Conservation (phyloP, 2,329 filamentous ascomycete genomes). For the Penicillium sp. region DNA sequence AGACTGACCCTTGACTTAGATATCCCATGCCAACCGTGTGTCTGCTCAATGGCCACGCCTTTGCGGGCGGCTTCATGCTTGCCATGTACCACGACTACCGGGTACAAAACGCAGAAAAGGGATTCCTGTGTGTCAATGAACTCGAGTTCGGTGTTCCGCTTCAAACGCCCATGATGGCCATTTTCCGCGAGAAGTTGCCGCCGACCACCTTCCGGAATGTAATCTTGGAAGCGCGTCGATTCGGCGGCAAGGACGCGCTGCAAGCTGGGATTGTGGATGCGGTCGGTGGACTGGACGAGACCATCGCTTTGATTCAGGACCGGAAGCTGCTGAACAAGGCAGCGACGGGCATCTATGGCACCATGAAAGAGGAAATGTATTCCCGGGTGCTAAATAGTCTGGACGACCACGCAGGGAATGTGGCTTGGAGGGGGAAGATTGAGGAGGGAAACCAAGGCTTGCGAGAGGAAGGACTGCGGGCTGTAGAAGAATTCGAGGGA, state of each 20-base stretch:
- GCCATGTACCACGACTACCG: slow-evolving; percentile 82
- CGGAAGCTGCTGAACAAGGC: slow-evolving; percentile 61
- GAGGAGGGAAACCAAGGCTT: slow-evolving; percentile 47
- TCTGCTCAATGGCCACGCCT: slow-evolving; percentile 76
- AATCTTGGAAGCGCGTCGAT: slow-evolving; percentile 71
- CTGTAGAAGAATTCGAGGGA: slow-evolving; percentile 53
- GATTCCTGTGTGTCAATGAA: slow-evolving; percentile 79
- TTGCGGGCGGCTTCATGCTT: slow-evolving; percentile 77
- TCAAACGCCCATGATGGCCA: slow-evolving; percentile 66
- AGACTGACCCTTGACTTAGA: slow-evolving; percentile 28
- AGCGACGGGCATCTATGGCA: slow-evolving; percentile 64
- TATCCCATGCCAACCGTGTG: slow-evolving; percentile 81
- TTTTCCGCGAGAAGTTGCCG: slow-evolving; percentile 69
- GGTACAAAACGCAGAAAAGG: slow-evolving; percentile 66
- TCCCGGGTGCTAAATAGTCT: slow-evolving; percentile 61
- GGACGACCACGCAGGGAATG: slow-evolving; percentile 51
- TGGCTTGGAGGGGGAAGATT: slow-evolving; percentile 46
- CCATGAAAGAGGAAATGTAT: slow-evolving; percentile 74
- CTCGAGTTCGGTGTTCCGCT: slow-evolving; percentile 76
- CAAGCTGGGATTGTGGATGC: slow-evolving; percentile 66
- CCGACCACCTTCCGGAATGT: slow-evolving; percentile 58
- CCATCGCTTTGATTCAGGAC: slow-evolving; percentile 58
- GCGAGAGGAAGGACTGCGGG: slow-evolving; percentile 45
- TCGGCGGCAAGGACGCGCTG: slow-evolving; percentile 61
- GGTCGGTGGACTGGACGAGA: slow-evolving; percentile 63